Base-by-base conservation (phyloP, 78 protist genomes). In the Dictyostelium brefeldianum region DNA sequence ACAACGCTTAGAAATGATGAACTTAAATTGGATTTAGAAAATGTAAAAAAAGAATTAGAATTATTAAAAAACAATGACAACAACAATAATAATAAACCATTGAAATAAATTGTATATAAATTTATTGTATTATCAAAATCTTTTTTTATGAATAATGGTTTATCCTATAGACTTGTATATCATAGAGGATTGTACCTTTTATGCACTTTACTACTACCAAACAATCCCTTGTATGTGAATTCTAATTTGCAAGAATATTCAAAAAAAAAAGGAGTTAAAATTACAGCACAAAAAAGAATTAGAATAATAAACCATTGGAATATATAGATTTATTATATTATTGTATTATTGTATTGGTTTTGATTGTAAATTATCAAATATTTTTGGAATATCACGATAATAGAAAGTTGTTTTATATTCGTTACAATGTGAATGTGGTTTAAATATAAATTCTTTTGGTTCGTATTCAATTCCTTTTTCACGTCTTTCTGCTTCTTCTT, bases 401-500 rank as follows among this genome's bases (percentile, higher is more conserved):
- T 71, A 14, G 18, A 71, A 83, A 15, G 29, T 25, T 5, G 31
- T 43, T 53, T 77, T 57, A 20, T 64, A 83, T 29, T 69, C 81
- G 4, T 9, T 2, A 62, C 14, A 25, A 62, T 62, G n/a, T 25
- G 20, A 17, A 15, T 69, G 6, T 3, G 31, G 53, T 75, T 27
- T 54, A 22, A 48, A 31, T 22, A 74, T 46, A 62, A 85, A 85
- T 17, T 62, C 78, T 25, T 53, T 29, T 14, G 92, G 92, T 31
- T 75, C 64, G 78, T 83, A 85, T 62, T n/a, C 17, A 20, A 59
- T 75, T n/a, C 78, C 78, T 20, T 50, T 81, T 25, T 91, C 89
- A 53, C 54, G 78, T 73, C 95, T 59, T 17, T 82, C 59, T 64
- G 78, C 53, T 20, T 81, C 95, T 36, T 81, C 95, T 18, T 54